phyloP scores from a whole-genome alignment of 805 yeast genomes.

The Saturnispora quitensis region DNA sequence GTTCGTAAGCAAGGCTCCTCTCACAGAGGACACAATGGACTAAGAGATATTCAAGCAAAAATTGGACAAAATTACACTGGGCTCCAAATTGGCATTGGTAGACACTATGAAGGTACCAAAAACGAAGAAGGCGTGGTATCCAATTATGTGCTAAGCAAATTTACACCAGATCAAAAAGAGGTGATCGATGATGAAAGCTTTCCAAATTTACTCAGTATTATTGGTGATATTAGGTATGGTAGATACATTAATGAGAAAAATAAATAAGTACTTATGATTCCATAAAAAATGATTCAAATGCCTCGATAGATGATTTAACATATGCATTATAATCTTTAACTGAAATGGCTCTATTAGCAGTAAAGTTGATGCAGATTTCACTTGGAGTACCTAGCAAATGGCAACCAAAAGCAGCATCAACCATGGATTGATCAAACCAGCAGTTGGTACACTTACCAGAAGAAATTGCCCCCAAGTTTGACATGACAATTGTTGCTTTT shows the following conservation, averaged over 20 bases:
- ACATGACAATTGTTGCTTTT: slow-evolving; percentile 6
- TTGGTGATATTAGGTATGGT: slow-evolving; percentile 29
- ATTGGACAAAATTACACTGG: slow-evolving; percentile 51
- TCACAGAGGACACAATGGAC: slow-evolving; percentile 79
- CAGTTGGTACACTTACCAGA: background rate
- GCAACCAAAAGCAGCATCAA: slow-evolving; percentile 11
- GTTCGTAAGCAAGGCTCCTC: slow-evolving; percentile 51
- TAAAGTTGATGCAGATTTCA: slow-evolving; percentile 7
- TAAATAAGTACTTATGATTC: background rate
- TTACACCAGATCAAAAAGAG: slow-evolving; percentile 37
- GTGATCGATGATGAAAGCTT: slow-evolving; percentile 32
- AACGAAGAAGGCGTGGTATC: slow-evolving; percentile 34
- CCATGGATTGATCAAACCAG: slow-evolving; percentile 13
- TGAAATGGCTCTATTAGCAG: slow-evolving; percentile 8
- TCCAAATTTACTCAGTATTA: slow-evolving; percentile 30
- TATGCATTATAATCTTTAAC: background rate
- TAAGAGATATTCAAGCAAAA: slow-evolving; percentile 42
- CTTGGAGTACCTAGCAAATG: slow-evolving; percentile 3
- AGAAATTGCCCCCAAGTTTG: slow-evolving; percentile 8
- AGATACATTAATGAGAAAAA: slow-evolving; percentile 21
- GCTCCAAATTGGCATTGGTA: slow-evolving; percentile 70
- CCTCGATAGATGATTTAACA: slow-evolving; percentile 1
- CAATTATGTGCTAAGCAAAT: slow-evolving; percentile 52
- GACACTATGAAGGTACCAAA: slow-evolving; percentile 40
- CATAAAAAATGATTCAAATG: background rate